A percentile compares a stretch with the other conserved stretches of the same genome.
Conservation (phyloP, 768 basidiomycete genomes). For the Suillus alpinus region DNA sequence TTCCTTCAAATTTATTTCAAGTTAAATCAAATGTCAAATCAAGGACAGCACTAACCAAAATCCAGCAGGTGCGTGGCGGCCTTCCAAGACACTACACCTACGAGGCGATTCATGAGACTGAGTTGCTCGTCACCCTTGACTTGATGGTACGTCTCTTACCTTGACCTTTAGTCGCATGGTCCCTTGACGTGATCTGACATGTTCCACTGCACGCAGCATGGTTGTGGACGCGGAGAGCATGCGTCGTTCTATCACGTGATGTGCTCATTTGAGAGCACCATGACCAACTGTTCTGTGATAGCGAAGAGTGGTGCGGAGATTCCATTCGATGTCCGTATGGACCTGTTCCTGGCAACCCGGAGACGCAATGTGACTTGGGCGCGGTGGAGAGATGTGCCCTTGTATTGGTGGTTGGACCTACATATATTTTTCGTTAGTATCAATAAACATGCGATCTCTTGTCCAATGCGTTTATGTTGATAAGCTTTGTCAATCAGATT, state of each 20-base stretch:
- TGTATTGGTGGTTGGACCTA: not conserved
- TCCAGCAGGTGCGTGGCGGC: slow-evolving; percentile 80
- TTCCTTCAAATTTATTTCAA: not conserved
- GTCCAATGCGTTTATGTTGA: not conserved
- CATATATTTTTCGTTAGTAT: not conserved
- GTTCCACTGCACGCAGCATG: slow-evolving; percentile 49
- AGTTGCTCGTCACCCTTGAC: slow-evolving; percentile 85
- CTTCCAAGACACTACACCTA: slow-evolving; percentile 96
- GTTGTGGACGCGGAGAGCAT: slow-evolving; percentile 75
- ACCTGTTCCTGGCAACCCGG: not conserved
- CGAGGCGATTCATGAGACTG: slow-evolving; percentile 89
- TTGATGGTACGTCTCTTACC: slow-evolving; percentile 67
- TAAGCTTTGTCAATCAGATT: not conserved
- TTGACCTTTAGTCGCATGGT: not conserved
- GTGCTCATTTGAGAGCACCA: slow-evolving; percentile 53
- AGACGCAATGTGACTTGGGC: not conserved
- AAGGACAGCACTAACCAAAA: not conserved
- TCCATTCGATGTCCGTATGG: too few relatives aligned
- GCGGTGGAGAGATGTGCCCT: not conserved
- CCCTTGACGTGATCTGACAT: not conserved
- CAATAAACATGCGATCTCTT: not conserved
- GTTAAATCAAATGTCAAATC: slow-evolving; percentile 3
- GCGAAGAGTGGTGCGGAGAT: too few relatives aligned
- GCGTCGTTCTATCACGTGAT: slow-evolving; percentile 88
- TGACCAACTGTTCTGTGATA: not conserved